Evolutionary conservation across 768 basidiomycete genomes (phyloP).

Genomic region (Russula griseocarnosa): DNA sequence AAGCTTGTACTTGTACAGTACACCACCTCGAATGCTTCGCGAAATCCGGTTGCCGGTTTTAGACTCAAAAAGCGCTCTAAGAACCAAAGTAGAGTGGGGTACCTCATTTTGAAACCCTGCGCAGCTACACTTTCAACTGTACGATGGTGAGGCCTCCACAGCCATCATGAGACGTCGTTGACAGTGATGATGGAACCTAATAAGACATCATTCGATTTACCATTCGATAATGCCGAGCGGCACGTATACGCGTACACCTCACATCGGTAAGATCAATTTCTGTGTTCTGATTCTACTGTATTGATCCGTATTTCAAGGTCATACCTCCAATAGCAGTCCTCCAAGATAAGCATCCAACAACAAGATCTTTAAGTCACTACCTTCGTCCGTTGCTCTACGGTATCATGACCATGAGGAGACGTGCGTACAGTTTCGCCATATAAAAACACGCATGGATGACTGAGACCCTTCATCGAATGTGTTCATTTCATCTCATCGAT

Average conservation of each 20-base stretch:
- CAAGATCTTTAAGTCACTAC: constrained; percentile 49
- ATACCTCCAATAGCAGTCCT: constrained; percentile 19
- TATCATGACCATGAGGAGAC: constrained; percentile 55
- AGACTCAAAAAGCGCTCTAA: constrained; percentile 39
- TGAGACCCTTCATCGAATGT: constrained; percentile 57
- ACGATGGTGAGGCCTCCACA: constrained; percentile 26
- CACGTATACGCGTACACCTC: too few species aligned
- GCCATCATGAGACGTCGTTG: constrained; percentile 22
- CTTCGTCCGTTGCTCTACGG: constrained; percentile 38
- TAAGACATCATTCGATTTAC: too few species aligned
- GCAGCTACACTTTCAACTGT: constrained; percentile 32
- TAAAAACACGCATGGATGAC: not conserved
- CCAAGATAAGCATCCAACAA: constrained; percentile 32
- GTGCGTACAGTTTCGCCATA: constrained; percentile 38
- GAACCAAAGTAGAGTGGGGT: constrained; percentile 31
- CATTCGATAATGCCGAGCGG: too few species aligned
- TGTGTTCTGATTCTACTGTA: too few species aligned
- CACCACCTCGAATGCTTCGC: not conserved
- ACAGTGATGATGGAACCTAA: constrained; percentile 34
- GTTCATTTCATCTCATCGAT: constrained; percentile 17
- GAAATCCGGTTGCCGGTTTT: constrained; percentile 31
- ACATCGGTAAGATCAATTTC: too few species aligned
- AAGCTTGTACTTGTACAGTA: too few species aligned
- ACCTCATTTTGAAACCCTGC: not conserved
- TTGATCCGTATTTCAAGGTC: too few species aligned